A percentile compares a stretch with the other conserved stretches of the same genome.
phyloP scores from a whole-genome alignment of 495 filamentous ascomycete species.

The Lasiosphaeria hispida region DNA sequence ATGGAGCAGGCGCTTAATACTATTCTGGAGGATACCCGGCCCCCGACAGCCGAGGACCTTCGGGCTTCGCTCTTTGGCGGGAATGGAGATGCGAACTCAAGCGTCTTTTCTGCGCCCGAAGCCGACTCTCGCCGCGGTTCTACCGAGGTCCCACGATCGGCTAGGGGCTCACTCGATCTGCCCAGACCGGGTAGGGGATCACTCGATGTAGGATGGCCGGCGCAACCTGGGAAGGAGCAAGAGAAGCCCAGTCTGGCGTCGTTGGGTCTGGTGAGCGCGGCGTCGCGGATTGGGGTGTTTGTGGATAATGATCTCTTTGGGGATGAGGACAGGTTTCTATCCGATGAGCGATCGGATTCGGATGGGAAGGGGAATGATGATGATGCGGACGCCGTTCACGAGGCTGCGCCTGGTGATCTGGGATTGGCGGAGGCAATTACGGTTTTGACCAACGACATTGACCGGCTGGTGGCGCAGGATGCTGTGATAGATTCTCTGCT shows the following conservation, averaged over 20 bases:
- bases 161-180: constrained; percentile 57
- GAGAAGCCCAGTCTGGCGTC: constrained; percentile 85
- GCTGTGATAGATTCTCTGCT: constrained; percentile 88
- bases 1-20: constrained; percentile 94
- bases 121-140: constrained; percentile 37
- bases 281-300: constrained; percentile 82
- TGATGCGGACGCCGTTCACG: constrained; percentile 79
- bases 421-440: constrained; percentile 91
- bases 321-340: constrained; percentile 81
- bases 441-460: constrained; percentile 79
- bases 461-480: constrained; percentile 83
- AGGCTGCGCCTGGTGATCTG: constrained; percentile 93
- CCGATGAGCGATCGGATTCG: constrained; percentile 79
- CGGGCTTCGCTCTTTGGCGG: constrained; percentile 54
- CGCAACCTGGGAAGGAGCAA: constrained; percentile 45
- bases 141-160: constrained; percentile 12
- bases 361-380: constrained; percentile 60
- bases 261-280: constrained; percentile 79
- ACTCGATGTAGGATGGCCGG: constrained; percentile 47
- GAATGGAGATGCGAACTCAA: constrained; percentile 48
- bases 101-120: constrained; percentile 45
- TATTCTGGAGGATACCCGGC: constrained; percentile 74
- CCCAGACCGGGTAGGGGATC: constrained; percentile 49
- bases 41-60: constrained; percentile 61
- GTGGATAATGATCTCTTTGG: constrained; percentile 88